Conservation (phyloP, 225 moss, liverwort and hornwort genomes). For the Thuidium tamariscinum region DNA sequence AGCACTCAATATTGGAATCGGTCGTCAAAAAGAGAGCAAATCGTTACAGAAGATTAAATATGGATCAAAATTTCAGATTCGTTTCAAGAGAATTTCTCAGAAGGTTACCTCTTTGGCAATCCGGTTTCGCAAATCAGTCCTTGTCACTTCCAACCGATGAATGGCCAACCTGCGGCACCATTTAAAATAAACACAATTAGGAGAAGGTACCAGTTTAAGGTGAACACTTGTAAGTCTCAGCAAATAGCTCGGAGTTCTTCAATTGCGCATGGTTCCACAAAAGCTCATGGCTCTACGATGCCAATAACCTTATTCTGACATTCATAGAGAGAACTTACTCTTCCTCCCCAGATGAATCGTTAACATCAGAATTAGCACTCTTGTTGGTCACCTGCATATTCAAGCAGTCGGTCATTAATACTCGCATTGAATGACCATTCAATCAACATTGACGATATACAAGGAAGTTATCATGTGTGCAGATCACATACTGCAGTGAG, state of each 20-base stretch:
- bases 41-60: neutral
- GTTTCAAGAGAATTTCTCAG: neutral
- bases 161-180: slow-evolving; percentile 55
- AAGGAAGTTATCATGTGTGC: neutral
- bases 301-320: neutral
- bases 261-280: neutral
- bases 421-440: neutral
- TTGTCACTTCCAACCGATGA: slow-evolving; percentile 85
- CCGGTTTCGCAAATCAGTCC: slow-evolving; percentile 74
- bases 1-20: neutral
- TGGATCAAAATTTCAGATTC: neutral
- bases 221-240: neutral
- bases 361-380: slow-evolving; percentile 28
- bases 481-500: slow-evolving; percentile 46
- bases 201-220: neutral
- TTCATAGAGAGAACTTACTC: slow-evolving; percentile 12
- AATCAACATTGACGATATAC: neutral
- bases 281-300: neutral
- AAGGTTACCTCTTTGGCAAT: slow-evolving; percentile 77
- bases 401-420: neutral
- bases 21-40: neutral
- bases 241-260: neutral
- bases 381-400: slow-evolving; percentile 49
- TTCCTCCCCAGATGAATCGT: slow-evolving; percentile 41
- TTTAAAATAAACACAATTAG: neutral